Percentiles rank a stretch among this genome's conserved stretches.
These are phyloP conservation scores for Lasiodiplodia theobromae DNA, from an alignment of 2,329 filamentous ascomycete species.

Conservation along the genomic window DNA sequence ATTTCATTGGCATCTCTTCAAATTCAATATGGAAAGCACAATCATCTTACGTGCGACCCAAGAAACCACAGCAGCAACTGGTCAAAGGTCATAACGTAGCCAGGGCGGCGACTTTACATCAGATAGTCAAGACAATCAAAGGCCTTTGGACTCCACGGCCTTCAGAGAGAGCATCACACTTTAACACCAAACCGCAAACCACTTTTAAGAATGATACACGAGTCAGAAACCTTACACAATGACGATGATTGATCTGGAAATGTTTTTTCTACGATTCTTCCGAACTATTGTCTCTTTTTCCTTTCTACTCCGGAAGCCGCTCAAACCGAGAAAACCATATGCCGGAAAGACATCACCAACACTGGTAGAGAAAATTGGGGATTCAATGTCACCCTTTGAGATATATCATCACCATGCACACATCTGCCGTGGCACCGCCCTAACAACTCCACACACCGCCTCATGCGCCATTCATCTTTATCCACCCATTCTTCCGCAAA, in stretches of 20 bases:
- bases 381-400: neutral
- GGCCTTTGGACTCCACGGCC: too few relatives aligned
- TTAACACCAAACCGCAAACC: neutral
- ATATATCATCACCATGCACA: constrained; percentile 8
- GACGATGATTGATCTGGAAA: neutral
- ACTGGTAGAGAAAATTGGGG: neutral
- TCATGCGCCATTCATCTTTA: neutral
- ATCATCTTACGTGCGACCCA: too few relatives aligned
- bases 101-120: too few relatives aligned
- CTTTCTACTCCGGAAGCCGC: constrained; percentile 14
- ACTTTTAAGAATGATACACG: neutral
- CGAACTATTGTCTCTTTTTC: neutral
- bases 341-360: constrained; percentile 17
- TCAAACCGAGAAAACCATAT: constrained; percentile 10
- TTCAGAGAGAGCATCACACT: neutral
- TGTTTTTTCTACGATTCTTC: constrained; percentile 9
- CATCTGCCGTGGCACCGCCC: neutral
- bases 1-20: too few relatives aligned
- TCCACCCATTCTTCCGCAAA: neutral
- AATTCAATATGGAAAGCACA: too few relatives aligned
- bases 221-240: neutral
- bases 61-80: too few relatives aligned
- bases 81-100: too few relatives aligned
- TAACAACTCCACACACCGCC: neutral
- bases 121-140: too few relatives aligned